Evolutionary conservation across 108 stramenopile species (phyloP).

Genomic region (Skeletonema grethae): DNA sequence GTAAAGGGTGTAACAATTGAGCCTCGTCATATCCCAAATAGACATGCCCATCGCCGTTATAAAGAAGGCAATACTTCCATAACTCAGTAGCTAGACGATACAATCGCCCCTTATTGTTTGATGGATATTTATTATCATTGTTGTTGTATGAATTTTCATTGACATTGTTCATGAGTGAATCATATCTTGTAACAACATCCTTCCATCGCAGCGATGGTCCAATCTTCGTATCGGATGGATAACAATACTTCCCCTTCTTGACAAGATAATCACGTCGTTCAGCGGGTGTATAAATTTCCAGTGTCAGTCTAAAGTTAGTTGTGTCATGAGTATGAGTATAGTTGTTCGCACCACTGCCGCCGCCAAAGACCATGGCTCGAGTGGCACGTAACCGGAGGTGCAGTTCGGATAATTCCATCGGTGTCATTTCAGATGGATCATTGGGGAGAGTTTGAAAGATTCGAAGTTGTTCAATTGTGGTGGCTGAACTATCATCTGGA

Average conservation of each 20-base stretch:
- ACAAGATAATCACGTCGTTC: slow-evolving; percentile 45
- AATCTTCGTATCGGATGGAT: slow-evolving; percentile 27
- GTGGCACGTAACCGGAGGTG: slow-evolving; percentile 30
- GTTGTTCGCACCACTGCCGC: slow-evolving; percentile 3
- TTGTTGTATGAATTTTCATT: background rate
- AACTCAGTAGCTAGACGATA: slow-evolving; percentile 37
- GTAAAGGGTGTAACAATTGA: slow-evolving; percentile 18
- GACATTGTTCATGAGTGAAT: slow-evolving; percentile 13
- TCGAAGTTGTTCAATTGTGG: slow-evolving; percentile 3
- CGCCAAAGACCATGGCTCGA: slow-evolving; percentile 38
- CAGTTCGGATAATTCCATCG: slow-evolving; percentile 15
- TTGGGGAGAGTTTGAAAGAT: slow-evolving; percentile 34
- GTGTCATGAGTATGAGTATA: background rate
- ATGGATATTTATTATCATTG: background rate
- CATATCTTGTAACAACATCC: slow-evolving; percentile 25
- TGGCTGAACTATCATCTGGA: background rate
- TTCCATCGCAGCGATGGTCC: slow-evolving; percentile 14
- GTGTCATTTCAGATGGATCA: slow-evolving; percentile 30
- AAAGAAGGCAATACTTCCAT: slow-evolving; percentile 47
- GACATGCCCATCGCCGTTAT: slow-evolving; percentile 47
- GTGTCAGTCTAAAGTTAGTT: slow-evolving; percentile 3
- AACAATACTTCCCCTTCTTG: slow-evolving; percentile 28
- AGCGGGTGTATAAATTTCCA: slow-evolving; percentile 45
- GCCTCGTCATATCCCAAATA: slow-evolving; percentile 32
- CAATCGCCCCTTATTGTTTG: background rate